These are phyloP conservation scores for Takakia lepidozioides DNA, from an alignment of 225 moss, liverwort and hornwort genomes.

Conservation along the genomic window DNA sequence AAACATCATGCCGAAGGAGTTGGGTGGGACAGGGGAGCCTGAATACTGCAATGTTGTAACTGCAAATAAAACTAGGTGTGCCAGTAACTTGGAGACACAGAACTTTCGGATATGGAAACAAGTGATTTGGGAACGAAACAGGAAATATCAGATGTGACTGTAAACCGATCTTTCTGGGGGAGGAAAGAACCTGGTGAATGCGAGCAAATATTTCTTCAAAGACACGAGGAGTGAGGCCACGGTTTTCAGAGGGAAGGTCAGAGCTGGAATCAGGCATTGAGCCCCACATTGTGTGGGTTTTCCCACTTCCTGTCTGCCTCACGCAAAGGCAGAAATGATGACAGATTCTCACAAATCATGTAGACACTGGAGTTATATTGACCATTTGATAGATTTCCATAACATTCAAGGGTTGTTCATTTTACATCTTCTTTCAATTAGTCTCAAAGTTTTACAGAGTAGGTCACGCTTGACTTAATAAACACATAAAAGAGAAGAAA, in stretches of 20 bases:
- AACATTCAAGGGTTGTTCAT: no score
- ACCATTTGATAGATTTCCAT: no score
- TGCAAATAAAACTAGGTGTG: neutral
- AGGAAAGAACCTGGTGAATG: slow-evolving; percentile 57
- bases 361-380: no score
- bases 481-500: neutral
- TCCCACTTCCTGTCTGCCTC: slow-evolving; percentile 90
- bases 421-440: no score
- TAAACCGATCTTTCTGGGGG: neutral
- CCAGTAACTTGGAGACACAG: neutral
- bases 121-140: neutral
- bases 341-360: no score
- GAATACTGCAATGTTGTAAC: neutral
- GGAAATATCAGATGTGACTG: neutral
- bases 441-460: no score
- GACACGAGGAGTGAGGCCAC: slow-evolving; percentile 82
- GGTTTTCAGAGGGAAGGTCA: slow-evolving; percentile 34
- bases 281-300: slow-evolving; percentile 98
- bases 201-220: slow-evolving; percentile 76
- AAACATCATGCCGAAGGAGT: no score
- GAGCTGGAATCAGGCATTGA: slow-evolving; percentile 37
- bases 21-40: neutral
- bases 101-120: neutral
- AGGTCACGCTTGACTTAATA: neutral
- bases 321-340: no score